phyloP scores from a whole-genome alignment of 2,329 filamentous ascomycete genomes.

The Cercospora sp. region DNA sequence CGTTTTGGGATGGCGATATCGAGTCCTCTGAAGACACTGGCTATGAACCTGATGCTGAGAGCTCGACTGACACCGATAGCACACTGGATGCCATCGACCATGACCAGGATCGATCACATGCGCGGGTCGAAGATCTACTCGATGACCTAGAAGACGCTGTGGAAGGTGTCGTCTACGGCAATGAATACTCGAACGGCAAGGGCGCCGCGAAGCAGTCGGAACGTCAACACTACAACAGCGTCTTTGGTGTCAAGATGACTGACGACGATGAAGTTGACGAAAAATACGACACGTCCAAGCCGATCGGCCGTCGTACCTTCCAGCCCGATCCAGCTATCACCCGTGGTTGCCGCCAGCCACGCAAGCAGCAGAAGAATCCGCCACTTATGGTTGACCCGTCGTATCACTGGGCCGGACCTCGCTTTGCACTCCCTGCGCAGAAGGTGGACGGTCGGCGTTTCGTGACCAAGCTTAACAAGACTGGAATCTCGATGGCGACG shows the following conservation, averaged over 20 bases:
- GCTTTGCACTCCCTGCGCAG: slow-evolving; percentile 4
- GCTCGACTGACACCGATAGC: slow-evolving; percentile 1
- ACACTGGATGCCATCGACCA: neutral
- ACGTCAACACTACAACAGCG: neutral
- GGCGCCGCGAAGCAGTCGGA: neutral
- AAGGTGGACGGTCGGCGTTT: slow-evolving; percentile 8
- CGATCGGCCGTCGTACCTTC: neutral
- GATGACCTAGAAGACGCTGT: neutral
- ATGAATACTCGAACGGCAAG: neutral
- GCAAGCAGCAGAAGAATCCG: slow-evolving; percentile 10
- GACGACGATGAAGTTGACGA: neutral
- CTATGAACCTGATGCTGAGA: slow-evolving; percentile 6
- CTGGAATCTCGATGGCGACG: slow-evolving; percentile 5
- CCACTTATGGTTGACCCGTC: slow-evolving; percentile 8
- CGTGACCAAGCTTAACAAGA: slow-evolving; percentile 3
- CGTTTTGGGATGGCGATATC: neutral
- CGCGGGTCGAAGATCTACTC: neutral
- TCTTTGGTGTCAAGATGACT: neutral
- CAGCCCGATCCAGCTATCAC: slow-evolving; percentile 1
- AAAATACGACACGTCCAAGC: neutral
- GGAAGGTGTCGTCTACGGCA: slow-evolving; percentile 1
- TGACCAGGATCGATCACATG: neutral
- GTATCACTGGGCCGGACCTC: neutral
- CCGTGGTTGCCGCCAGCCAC: slow-evolving; percentile 1
- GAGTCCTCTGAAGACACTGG: neutral